Evolutionary conservation across 768 basidiomycete species (phyloP), one percentile per base, ranked within the genome.

Genomic region (Suillus lakei): DNA sequence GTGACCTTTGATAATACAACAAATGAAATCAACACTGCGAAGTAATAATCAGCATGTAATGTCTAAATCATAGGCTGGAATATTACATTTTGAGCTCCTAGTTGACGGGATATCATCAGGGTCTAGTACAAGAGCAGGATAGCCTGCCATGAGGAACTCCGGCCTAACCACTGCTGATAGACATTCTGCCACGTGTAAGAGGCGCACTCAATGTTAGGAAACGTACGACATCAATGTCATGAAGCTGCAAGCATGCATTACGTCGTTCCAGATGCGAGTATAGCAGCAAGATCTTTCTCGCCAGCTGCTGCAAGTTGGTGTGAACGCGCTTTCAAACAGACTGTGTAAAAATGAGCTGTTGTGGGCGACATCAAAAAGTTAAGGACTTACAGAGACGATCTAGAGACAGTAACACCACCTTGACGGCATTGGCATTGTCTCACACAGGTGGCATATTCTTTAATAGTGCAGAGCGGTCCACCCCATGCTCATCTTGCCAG

Each of bases 401-500:
- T 67, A 96, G 85, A 71, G 90, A 96, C 44, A 98, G 82, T 60
- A 99, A 78, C 1, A 97, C 89, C 64, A 98, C 96, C 78, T 95
- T 96, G 59, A 89, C 86, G 26, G 87, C 85, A 67, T 75, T 77
- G 30, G 78, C 73, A n/a, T 77, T 78, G 26, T 85, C 83, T 53
- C 73, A 76, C 9, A 73, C 69, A n/a, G 72, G 68, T 23, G 77
- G 76, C 13, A 64, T 63, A 12, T 60, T 44, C 65, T 85, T 85
- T 58, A 98, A 84, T 75, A 97, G 80, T 4, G 81, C 82, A 0
- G 93, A 89, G 21, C 95, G 88, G 79, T 97, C 93, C 38, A 90
- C 81, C 89, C 95, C 98, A 73, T 98, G 95, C 41, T 94, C 91
- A 61, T 91, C 86, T 73, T 98, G 96, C 93, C 95, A 98, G 59